Conservation (phyloP, 225 moss, liverwort and hornwort genomes). For the Bryum argenteum region DNA sequence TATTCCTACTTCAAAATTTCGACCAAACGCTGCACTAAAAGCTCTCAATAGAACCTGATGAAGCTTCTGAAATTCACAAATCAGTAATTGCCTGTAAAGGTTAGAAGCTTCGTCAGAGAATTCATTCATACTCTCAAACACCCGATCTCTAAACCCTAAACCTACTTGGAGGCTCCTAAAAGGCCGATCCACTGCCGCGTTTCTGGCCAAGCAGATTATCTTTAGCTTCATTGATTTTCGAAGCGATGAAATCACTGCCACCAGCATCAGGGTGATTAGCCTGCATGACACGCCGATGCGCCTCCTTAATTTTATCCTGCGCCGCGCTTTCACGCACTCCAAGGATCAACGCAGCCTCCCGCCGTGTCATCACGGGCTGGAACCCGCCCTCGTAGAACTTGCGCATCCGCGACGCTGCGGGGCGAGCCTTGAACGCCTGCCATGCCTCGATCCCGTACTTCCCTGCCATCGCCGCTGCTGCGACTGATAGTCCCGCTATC, state of each 20-base stretch:
- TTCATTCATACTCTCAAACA: background rate
- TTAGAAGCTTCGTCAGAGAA: constrained; percentile 1
- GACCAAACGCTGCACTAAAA: background rate
- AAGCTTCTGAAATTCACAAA: constrained; percentile 1
- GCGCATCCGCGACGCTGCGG: constrained; percentile 65
- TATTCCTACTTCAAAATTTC: background rate
- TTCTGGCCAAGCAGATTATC: constrained; percentile 82
- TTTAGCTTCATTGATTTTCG: constrained; percentile 96
- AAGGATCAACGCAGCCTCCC: constrained; percentile 94
- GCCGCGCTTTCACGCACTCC: constrained; percentile 92
- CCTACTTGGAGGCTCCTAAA: constrained; percentile 28
- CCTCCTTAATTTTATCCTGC: constrained; percentile 89
- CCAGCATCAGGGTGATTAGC: constrained; percentile 94
- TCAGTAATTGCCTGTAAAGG: background rate
- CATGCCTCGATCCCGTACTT: constrained; percentile 78
- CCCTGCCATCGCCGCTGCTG: constrained; percentile 68
- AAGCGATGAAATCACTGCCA: constrained; percentile 84
- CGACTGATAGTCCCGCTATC: constrained; percentile 72
- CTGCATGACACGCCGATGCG: constrained; percentile 92
- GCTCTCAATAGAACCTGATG: background rate
- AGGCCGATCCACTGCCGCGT: constrained; percentile 78
- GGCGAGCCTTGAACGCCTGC: constrained; percentile 80
- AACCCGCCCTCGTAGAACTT: constrained; percentile 96
- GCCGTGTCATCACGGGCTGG: constrained; percentile 85
- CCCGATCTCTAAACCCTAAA: background rate